Evolutionary conservation across 805 yeast species (phyloP).

Genomic region (Teunomyces barrocoloradensis): DNA sequence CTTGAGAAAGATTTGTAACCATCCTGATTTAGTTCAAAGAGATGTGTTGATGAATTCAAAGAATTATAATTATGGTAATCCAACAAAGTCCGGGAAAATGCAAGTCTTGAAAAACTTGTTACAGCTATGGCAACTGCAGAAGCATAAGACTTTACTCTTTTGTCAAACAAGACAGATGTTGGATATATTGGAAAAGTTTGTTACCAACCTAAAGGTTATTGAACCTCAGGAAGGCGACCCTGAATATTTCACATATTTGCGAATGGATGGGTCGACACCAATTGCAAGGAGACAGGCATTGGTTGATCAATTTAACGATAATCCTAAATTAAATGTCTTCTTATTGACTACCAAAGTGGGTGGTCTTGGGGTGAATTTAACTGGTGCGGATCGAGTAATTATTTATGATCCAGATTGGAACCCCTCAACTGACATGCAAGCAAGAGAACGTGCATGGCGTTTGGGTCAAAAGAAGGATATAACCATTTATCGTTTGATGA

Average conservation of each 20-base stretch:
- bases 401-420: conserved; percentile 99
- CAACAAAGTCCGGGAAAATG: conserved; percentile 78
- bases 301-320: conserved; percentile 77
- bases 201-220: conserved; percentile 36
- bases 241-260: conserved; percentile 47
- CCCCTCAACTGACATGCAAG: conserved; percentile 96
- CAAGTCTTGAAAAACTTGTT: conserved; percentile 79
- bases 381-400: conserved; percentile 93
- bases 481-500: conserved; percentile 84
- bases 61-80: conserved; percentile 51
- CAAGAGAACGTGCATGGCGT: conserved; percentile 96
- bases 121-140: conserved; percentile 71
- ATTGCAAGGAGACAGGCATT: conserved; percentile 71
- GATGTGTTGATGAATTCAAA: conserved; percentile 33
- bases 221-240: conserved; percentile 9
- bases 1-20: conserved; percentile 89
- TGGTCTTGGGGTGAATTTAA: conserved; percentile 88
- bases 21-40: conserved; percentile 76
- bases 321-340: conserved; percentile 59
- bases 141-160: conserved; percentile 79
- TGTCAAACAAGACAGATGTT: conserved; percentile 95
- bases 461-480: conserved; percentile 93
- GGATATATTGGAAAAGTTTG: conserved; percentile 73
- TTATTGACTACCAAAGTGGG: conserved; percentile 93
- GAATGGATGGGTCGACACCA: conserved; percentile 95